phyloP scores from a whole-genome alignment of 169 alveolate species.

The Perkinsus chesapeaki region DNA sequence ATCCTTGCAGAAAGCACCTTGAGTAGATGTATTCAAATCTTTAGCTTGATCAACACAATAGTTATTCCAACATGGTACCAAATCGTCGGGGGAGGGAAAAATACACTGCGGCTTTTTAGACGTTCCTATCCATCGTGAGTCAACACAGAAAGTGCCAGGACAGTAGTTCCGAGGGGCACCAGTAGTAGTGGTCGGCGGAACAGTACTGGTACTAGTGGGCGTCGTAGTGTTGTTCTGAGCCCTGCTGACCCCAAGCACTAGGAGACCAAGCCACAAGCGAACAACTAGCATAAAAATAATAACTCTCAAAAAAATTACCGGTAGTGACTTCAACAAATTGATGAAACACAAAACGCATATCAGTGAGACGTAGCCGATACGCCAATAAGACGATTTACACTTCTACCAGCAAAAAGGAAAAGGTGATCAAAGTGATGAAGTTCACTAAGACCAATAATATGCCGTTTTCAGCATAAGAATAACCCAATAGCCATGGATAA shows the following conservation, averaged over 20 bases:
- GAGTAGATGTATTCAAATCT: background rate
- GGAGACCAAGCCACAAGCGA: background rate
- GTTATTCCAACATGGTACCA: background rate
- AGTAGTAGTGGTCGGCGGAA: background rate
- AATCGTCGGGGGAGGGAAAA: background rate
- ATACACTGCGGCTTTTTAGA: background rate
- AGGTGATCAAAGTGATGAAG: no score
- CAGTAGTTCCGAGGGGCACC: background rate
- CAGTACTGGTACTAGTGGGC: no score
- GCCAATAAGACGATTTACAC: no score
- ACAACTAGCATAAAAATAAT: no score
- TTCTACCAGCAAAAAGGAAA: no score
- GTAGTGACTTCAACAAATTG: no score
- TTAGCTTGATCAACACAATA: background rate
- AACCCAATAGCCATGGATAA: no score
- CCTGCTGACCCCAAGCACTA: background rate
- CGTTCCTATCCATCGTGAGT: background rate
- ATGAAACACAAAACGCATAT: no score
- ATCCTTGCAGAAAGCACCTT: background rate
- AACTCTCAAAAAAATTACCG: no score
- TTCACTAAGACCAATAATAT: no score
- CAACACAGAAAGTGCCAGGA: background rate
- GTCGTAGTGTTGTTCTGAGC: background rate
- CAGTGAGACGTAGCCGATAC: no score
- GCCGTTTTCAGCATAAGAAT: no score